Percentiles rank a stretch among this genome's conserved stretches.
phyloP scores from a whole-genome alignment of 805 yeast genomes.

The Saturnispora ahearnii region DNA sequence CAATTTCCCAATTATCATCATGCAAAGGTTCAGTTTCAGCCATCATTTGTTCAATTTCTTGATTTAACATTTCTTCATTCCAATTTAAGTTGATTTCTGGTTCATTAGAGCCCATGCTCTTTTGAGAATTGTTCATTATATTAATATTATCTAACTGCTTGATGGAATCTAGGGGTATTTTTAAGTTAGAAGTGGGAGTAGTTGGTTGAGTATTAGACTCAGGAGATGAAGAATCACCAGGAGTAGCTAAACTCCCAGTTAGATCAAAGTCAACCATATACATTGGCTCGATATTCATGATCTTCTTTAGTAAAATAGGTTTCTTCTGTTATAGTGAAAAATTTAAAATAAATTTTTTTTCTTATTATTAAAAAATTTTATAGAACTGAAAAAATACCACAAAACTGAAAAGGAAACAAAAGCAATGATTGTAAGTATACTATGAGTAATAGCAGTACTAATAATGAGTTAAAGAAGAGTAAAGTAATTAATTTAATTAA shows the following conservation, averaged over 20 bases:
- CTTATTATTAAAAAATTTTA: not conserved
- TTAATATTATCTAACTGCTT: not conserved
- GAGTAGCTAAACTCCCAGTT: not conserved
- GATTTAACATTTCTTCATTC: conserved; percentile 3
- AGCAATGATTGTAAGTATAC: no score
- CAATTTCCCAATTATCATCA: not conserved
- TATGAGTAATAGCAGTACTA: not conserved
- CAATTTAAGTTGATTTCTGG: not conserved
- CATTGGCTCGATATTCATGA: not conserved
- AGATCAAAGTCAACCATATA: conserved; percentile 1
- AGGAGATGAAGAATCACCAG: conserved; percentile 2
- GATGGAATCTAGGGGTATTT: not conserved
- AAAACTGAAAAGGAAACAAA: no score
- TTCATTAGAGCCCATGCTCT: not conserved
- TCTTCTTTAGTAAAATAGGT: not conserved
- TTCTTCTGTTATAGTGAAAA: not conserved
- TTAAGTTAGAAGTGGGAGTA: not conserved
- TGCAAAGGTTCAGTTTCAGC: conserved; percentile 2
- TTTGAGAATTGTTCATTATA: not conserved
- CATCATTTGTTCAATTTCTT: conserved; percentile 3
- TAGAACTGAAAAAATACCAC: not conserved
- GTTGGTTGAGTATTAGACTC: conserved; percentile 3
- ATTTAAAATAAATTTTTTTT: not conserved
- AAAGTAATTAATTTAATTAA: not conserved
- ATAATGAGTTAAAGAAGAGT: no score